These are phyloP conservation scores for Hemileia vastatrix DNA, from an alignment of 1,284 basidiomycete genomes.

Conservation along the genomic window DNA sequence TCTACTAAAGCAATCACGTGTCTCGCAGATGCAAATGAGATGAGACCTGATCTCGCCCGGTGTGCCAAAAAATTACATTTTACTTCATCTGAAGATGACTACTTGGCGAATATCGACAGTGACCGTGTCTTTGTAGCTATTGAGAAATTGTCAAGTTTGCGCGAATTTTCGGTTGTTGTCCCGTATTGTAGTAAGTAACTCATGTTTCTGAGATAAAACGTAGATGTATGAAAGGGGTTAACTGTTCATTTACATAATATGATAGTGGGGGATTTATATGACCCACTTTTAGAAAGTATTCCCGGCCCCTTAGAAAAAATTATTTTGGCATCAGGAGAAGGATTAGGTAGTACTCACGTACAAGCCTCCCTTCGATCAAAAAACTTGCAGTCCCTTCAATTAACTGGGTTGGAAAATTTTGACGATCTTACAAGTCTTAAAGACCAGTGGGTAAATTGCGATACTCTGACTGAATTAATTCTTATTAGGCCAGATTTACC, in stretches of 20 bases:
- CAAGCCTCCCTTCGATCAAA: constrained; percentile 19
- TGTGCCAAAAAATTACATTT: constrained; percentile 9
- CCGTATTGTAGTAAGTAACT: constrained; percentile 15
- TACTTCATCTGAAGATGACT: constrained; percentile 7
- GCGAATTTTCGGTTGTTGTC: constrained; percentile 11
- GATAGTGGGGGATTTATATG: constrained; percentile 20
- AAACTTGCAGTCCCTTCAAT: constrained; percentile 7
- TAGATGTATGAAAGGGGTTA: background rate
- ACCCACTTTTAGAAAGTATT: constrained; percentile 15
- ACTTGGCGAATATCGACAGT: constrained; percentile 15
- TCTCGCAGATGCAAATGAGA: constrained; percentile 1
- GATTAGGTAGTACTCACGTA: constrained; percentile 16
- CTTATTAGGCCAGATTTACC: constrained; percentile 17
- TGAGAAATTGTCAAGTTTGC: constrained; percentile 10
- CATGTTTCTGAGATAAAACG: too few relatives aligned
- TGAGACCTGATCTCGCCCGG: constrained; percentile 9
- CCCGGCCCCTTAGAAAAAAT: constrained; percentile 3
- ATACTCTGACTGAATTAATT: constrained; percentile 11
- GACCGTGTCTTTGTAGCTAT: constrained; percentile 13
- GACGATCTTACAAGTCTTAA: constrained; percentile 7
- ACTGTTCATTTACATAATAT: background rate
- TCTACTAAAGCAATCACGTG: background rate
- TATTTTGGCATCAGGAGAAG: constrained; percentile 14
- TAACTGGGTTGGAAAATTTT: constrained; percentile 7
- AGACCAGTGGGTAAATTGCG: constrained; percentile 5